Conservation (phyloP, 352 stramenopile species). For the Globisporangium splendens region DNA sequence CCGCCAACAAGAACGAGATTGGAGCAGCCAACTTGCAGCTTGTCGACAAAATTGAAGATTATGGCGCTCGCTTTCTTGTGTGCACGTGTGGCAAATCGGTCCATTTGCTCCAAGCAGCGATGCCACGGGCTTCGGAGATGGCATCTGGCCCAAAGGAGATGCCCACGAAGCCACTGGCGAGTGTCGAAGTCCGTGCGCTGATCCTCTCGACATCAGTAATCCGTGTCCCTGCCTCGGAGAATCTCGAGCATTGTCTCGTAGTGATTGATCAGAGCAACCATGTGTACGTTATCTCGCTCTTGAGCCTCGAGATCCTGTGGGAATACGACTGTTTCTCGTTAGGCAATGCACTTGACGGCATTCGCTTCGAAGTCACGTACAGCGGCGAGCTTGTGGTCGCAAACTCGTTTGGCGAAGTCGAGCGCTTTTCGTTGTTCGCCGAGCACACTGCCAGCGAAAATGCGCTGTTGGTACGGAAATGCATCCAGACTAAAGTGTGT, state of each 20-base stretch:
- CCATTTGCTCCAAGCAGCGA: conserved; percentile 40
- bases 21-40: conserved; percentile 6
- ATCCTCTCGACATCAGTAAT: conserved; percentile 51
- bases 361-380: conserved; percentile 39
- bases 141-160: conserved; percentile 46
- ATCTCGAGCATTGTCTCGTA: conserved; percentile 59
- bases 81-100: conserved; percentile 57
- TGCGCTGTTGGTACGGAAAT: conserved; percentile 48
- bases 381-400: conserved; percentile 55
- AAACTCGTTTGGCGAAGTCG: conserved; percentile 64
- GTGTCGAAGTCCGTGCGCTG: conserved; percentile 37
- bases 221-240: conserved; percentile 46
- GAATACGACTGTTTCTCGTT: conserved; percentile 32
- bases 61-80: conserved; percentile 39
- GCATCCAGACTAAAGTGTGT: conserved; percentile 44
- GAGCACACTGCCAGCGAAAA: conserved; percentile 51
- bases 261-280: conserved; percentile 65
- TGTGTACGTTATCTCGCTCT: conserved; percentile 60
- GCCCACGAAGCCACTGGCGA: conserved; percentile 41
- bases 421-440: conserved; percentile 58
- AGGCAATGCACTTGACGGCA: conserved; percentile 29
- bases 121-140: conserved; percentile 60
- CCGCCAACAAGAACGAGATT: conserved; percentile 5
- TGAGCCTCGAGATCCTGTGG: conserved; percentile 54
- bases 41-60: no score